Evolutionary conservation across 2,329 filamentous ascomycete genomes (phyloP), one percentile per base, ranked within the genome.

Genomic region (Colletotrichum agaves): DNA sequence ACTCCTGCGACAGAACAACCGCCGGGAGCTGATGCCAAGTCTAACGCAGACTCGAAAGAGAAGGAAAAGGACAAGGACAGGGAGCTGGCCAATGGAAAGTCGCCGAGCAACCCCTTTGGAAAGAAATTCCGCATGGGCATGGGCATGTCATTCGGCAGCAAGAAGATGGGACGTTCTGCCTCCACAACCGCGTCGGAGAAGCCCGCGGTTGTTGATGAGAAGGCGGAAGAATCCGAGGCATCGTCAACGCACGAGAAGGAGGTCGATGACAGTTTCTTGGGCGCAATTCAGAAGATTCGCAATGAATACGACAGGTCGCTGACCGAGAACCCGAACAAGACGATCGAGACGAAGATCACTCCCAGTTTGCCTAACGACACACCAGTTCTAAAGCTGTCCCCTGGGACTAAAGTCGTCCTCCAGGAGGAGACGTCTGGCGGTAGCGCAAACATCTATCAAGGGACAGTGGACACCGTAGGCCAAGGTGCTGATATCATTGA

Each of bases 391-490:
- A 93, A 92, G 74, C 86, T 91, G 4, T 92, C 93, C 1, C 79
- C 84, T 1, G 88, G 85, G 44, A 91, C 88, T 33, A 89, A 88
- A 72, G 85, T 92, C 50, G 89, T 91, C 60, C 87, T 92, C 55
- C 89, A 91, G 73, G 89, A 91, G 74, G 90, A 91, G 76, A 90
- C 87, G 2, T 84, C 83, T 6, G 90, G 89, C 43, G 89, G 89
- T 59, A 90, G 87, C 64, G 93, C 93, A 31, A 96, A 98, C 81
- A 83, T 98, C 11, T 99, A 98, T 76, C 88, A 96, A 74, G 95
- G 96, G 31, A 97, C 91, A 3, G 93, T 98, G 3, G 91, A 88
- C 63, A 89, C 88, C 7, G 85, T 97, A 4, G 92, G 91, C 1
- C 83, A 87, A 52, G 93, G 97, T 73, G 91, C 90, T 19, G 93